Conservation (phyloP, 257 asterid species). For the Prunella vulgaris region DNA sequence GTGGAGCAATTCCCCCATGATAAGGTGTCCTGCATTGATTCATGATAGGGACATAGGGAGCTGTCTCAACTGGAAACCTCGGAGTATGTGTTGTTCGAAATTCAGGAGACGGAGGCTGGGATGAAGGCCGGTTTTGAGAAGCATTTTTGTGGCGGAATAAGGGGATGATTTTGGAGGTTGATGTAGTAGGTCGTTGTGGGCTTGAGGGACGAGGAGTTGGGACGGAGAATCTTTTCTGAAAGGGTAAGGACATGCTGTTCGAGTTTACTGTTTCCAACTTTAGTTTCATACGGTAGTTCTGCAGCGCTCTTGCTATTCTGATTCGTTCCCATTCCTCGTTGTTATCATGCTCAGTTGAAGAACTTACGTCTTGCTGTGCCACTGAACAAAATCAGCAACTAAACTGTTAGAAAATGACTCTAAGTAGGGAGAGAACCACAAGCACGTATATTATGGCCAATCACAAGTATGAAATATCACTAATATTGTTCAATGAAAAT, state of each 20-base stretch:
- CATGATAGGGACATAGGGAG: conserved; percentile 39
- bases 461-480: no score
- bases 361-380: conserved; percentile 58
- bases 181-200: conserved; percentile 43
- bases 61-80: conserved; percentile 33
- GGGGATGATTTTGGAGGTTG: conserved; percentile 75
- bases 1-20: conserved; percentile 66
- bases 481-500: no score
- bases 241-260: no score
- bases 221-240: conserved; percentile 38
- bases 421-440: no score
- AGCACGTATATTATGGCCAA: no score
- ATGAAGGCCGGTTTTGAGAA: no score
- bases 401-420: no score
- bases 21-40: conserved; percentile 41
- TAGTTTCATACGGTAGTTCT: conserved; percentile 46
- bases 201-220: no score
- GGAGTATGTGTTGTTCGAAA: no score
- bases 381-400: conserved; percentile 36
- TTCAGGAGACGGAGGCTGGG: no score
- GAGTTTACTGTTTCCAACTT: conserved; percentile 25
- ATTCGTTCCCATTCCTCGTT: conserved; percentile 78
- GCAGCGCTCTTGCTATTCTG: conserved; percentile 65
- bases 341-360: conserved; percentile 46
- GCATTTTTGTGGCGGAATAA: conserved; percentile 38